Evolutionary conservation across 768 basidiomycete species (phyloP).

Genomic region (Suillus subluteus): DNA sequence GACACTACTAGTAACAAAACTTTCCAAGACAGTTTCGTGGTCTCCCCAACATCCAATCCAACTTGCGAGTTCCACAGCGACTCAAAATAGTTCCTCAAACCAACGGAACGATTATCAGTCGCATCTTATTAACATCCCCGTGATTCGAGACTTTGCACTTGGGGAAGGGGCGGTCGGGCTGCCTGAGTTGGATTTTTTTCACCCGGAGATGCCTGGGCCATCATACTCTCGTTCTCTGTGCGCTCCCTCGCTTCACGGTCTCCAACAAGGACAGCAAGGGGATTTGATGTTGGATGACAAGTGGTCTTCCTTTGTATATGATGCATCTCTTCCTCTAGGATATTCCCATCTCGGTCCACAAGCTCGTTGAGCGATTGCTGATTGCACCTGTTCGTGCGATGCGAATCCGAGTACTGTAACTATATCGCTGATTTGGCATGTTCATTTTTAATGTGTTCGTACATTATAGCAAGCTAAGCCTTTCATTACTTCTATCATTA

Average conservation of each 20-base stretch:
- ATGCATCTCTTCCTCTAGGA: constrained; percentile 15
- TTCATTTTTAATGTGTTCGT: constrained; percentile 5
- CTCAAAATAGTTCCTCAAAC: constrained; percentile 8
- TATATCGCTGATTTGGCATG: not conserved
- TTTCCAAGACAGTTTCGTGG: constrained; percentile 2
- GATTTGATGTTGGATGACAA: constrained; percentile 39
- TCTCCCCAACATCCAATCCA: not conserved
- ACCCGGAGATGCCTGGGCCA: constrained; percentile 37
- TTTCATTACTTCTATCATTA: not conserved
- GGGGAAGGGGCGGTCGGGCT: constrained; percentile 6
- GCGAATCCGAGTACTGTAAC: not conserved
- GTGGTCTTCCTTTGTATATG: constrained; percentile 45
- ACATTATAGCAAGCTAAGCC: constrained; percentile 5
- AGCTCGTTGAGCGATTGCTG: not conserved
- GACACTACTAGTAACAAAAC: constrained; percentile 30
- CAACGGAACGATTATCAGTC: constrained; percentile 6
- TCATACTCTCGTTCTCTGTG: not conserved
- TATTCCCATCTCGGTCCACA: not conserved
- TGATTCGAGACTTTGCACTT: not conserved
- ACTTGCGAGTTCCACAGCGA: not conserved
- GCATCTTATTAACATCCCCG: constrained; percentile 2
- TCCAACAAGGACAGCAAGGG: constrained; percentile 18
- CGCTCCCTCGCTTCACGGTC: not conserved
- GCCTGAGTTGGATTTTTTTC: constrained; percentile 41
- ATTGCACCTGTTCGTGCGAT: not conserved